Percentiles rank a stretch among this genome's conserved stretches.
Conservation (phyloP, 2,329 filamentous ascomycete genomes). For the Coniochaeta ligniaria region DNA sequence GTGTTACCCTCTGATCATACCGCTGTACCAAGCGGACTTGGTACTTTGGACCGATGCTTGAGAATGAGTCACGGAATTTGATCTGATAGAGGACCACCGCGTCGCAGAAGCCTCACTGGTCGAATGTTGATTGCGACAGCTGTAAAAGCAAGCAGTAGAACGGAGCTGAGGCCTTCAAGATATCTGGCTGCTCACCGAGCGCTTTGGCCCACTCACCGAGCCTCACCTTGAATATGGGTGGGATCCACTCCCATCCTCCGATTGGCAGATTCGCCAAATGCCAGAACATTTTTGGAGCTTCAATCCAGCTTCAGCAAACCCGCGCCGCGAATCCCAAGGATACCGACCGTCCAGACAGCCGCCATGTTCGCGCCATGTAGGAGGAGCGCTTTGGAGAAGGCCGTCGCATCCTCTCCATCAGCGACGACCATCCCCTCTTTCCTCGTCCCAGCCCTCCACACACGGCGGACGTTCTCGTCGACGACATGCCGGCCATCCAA, state of each 20-base stretch:
- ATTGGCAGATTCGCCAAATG: neutral
- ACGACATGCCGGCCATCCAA: conserved; percentile 65
- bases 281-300: conserved; percentile 6
- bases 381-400: conserved; percentile 52
- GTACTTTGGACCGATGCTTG: no score
- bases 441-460: conserved; percentile 64
- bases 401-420: conserved; percentile 38
- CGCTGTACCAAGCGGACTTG: no score
- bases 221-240: neutral
- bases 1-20: no score
- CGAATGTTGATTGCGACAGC: no score
- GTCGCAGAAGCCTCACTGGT: no score
- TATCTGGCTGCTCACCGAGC: neutral
- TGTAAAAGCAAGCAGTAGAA: no score
- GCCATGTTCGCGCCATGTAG: conserved; percentile 60
- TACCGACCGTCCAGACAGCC: conserved; percentile 8
- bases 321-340: neutral
- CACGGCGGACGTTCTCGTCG: conserved; percentile 61
- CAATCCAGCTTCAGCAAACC: neutral
- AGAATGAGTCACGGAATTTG: no score
- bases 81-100: no score
- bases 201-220: neutral
- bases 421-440: conserved; percentile 59
- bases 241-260: neutral
- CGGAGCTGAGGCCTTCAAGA: no score